These are phyloP conservation scores for Henningerozyma blattae DNA, from an alignment of 805 yeast species.

Conservation along the genomic window DNA sequence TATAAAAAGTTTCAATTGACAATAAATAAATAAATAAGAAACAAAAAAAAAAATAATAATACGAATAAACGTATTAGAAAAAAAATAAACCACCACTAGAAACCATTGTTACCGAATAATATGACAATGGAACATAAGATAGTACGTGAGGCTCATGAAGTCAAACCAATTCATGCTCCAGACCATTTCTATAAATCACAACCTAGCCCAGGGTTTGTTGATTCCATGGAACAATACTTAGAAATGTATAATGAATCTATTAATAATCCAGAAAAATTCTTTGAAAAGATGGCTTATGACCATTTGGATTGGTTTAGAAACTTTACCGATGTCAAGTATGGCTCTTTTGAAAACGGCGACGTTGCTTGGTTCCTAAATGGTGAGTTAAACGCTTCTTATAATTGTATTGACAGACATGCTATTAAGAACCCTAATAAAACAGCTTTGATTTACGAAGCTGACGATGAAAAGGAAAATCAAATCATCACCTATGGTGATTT, in stretches of 20 bases:
- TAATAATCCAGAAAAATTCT: slow-evolving; percentile 70
- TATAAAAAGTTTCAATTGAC: too few species aligned
- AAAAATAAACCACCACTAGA: too few species aligned
- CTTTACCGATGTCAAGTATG: slow-evolving; percentile 37
- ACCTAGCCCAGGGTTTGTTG: slow-evolving; percentile 36
- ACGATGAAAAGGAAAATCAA: slow-evolving; percentile 45
- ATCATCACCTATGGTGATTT: slow-evolving; percentile 60
- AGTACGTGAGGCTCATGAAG: slow-evolving; percentile 31
- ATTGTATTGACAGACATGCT: slow-evolving; percentile 78
- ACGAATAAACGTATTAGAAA: too few species aligned
- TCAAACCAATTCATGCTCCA: slow-evolving; percentile 24
- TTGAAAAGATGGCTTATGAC: slow-evolving; percentile 66
- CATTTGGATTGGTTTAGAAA: slow-evolving; percentile 69
- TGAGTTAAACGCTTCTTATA: slow-evolving; percentile 66
- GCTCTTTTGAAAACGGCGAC: slow-evolving; percentile 64
- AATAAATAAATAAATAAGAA: too few species aligned
- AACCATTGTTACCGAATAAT: too few species aligned
- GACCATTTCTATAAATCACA: slow-evolving; percentile 29
- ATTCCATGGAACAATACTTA: slow-evolving; percentile 56
- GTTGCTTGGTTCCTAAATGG: slow-evolving; percentile 93
- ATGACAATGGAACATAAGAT: slow-evolving; percentile 20
- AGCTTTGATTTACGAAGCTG: slow-evolving; percentile 74
- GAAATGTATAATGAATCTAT: slow-evolving; percentile 68
- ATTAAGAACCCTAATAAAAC: slow-evolving; percentile 54
- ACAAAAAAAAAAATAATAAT: too few species aligned